Evolutionary conservation across 1,284 basidiomycete species (phyloP).

Genomic region (Austroboletus niveus): DNA sequence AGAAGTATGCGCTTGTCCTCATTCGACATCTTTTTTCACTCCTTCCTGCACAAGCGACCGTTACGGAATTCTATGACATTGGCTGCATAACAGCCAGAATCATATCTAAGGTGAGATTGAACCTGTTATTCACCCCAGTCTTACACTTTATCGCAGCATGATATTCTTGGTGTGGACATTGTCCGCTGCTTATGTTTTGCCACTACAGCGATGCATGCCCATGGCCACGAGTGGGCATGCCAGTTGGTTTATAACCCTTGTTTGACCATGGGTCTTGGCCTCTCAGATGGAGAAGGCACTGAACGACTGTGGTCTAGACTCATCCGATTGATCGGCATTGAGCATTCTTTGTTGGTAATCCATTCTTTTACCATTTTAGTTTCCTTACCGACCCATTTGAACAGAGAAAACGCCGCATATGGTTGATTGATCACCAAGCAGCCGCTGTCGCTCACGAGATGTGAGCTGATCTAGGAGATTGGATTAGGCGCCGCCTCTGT

Average conservation of each 20-base stretch:
- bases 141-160: background rate
- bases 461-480: slow-evolving; percentile 26
- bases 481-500: slow-evolving; percentile 22
- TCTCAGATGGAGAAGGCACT: too few species aligned
- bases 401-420: background rate
- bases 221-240: too few species aligned
- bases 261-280: too few species aligned
- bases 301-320: slow-evolving; percentile 2
- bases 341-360: background rate
- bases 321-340: slow-evolving; percentile 6
- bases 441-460: slow-evolving; percentile 19
- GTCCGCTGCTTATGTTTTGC: background rate
- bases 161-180: background rate
- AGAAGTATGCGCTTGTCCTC: slow-evolving; percentile 1
- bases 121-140: background rate
- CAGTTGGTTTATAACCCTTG: too few species aligned
- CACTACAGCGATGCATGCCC: too few species aligned
- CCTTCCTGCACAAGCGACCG: background rate
- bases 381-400: background rate
- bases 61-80: too few species aligned
- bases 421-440: slow-evolving; percentile 18
- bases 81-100: background rate
- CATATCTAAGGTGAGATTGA: background rate
- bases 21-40: background rate
- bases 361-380: background rate